Evolutionary conservation across 2,329 filamentous ascomycete species (phyloP).

Genomic region (Xylariaceae sp.): DNA sequence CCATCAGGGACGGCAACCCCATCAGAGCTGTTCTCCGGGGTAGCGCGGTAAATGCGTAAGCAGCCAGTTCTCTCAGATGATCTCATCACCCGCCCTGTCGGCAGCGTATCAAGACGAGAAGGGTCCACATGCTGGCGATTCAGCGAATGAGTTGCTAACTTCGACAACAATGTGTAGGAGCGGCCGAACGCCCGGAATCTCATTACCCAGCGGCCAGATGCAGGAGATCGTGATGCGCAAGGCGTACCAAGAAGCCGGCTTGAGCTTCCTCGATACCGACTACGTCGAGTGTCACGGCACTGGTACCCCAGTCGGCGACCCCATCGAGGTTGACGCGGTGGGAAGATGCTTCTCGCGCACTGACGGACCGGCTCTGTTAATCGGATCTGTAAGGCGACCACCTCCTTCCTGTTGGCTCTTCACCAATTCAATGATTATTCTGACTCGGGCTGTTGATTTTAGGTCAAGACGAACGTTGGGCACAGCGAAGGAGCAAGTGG

Average conservation of each 20-base stretch:
- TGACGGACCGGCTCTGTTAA: constrained; percentile 3
- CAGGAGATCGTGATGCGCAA: constrained; percentile 36
- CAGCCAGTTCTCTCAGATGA: constrained; percentile 1
- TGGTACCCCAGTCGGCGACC: constrained; percentile 25
- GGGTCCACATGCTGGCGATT: no score
- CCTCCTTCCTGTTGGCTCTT: no score
- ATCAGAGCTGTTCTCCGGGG: constrained; percentile 16
- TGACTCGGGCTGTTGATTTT: no score
- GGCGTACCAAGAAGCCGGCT: constrained; percentile 34
- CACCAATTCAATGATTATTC: no score
- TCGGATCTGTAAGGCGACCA: constrained; percentile 15
- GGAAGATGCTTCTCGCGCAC: constrained; percentile 1
- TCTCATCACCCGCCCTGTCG: no score
- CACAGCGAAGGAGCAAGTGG: constrained; percentile 22
- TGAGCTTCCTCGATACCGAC: constrained; percentile 22
- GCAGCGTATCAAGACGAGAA: no score
- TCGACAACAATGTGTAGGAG: constrained; percentile 34
- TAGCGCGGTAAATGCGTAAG: constrained; percentile 18
- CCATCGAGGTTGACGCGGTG: constrained; percentile 26
- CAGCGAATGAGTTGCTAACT: no score
- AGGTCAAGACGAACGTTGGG: constrained; percentile 18
- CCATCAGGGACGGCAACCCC: constrained; percentile 29
- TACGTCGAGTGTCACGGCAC: constrained; percentile 34
- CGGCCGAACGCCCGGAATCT: constrained; percentile 44
- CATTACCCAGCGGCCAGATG: constrained; percentile 36